Conservation (phyloP, 306 rosid genomes). For the Ochetophila trinervis region DNA sequence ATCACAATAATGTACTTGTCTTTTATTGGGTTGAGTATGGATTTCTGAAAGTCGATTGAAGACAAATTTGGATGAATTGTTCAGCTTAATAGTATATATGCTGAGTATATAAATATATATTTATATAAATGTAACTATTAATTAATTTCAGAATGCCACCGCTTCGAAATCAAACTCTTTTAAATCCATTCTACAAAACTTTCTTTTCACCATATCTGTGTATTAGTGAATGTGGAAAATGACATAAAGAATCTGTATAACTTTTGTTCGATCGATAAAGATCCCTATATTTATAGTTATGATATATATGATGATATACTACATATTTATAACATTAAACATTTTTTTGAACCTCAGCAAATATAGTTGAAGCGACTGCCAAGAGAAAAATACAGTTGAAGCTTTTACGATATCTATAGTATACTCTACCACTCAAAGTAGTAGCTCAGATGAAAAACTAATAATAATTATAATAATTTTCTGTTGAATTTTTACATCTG, state of each 20-base stretch:
- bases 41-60: slow-evolving; percentile 35
- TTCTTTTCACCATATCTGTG: neutral
- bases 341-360: neutral
- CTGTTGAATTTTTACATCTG: too few relatives aligned
- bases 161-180: neutral
- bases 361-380: too few relatives aligned
- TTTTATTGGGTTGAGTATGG: slow-evolving; percentile 26
- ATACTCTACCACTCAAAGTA: too few relatives aligned
- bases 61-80: slow-evolving; percentile 39
- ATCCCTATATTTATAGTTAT: too few relatives aligned
- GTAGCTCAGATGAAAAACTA: too few relatives aligned
- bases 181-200: neutral
- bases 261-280: too few relatives aligned
- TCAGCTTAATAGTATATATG: slow-evolving; percentile 15
- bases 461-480: too few relatives aligned
- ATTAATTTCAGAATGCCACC: slow-evolving; percentile 15
- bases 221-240: slow-evolving; percentile 11
- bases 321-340: too few relatives aligned
- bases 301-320: too few relatives aligned
- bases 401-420: too few relatives aligned
- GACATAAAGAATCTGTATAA: slow-evolving; percentile 1
- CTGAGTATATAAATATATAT: too few relatives aligned
- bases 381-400: too few relatives aligned
- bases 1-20: slow-evolving; percentile 18
- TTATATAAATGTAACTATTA: neutral